A percentile compares a stretch with the other conserved stretches of the same genome.
These are phyloP conservation scores for Kodamaea leandrae DNA, from an alignment of 805 yeast genomes.

Conservation along the genomic window DNA sequence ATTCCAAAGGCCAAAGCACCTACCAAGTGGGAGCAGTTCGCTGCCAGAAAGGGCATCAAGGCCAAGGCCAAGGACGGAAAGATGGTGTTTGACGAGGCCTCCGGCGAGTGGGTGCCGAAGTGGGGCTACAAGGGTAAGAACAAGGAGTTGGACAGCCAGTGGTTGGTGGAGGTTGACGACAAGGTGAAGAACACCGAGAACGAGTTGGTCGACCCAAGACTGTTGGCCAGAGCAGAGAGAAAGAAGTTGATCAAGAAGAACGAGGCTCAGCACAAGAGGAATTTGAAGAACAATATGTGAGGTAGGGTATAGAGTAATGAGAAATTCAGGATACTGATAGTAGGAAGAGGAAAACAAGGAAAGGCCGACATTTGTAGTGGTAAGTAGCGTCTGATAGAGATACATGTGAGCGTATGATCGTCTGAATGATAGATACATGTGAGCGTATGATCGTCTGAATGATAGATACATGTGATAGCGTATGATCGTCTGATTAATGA, in stretches of 20 bases:
- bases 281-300: slow-evolving; percentile 43
- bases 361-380: too few species aligned
- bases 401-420: too few species aligned
- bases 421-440: not conserved
- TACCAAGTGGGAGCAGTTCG: slow-evolving; percentile 97
- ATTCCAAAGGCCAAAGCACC: slow-evolving; percentile 88
- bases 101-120: slow-evolving; percentile 94
- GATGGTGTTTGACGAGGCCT: slow-evolving; percentile 82
- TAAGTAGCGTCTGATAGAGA: too few species aligned
- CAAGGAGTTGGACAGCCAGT: slow-evolving; percentile 81
- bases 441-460: too few species aligned
- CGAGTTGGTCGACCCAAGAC: slow-evolving; percentile 85
- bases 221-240: slow-evolving; percentile 76
- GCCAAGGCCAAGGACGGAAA: slow-evolving; percentile 88
- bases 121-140: slow-evolving; percentile 98
- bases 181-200: slow-evolving; percentile 49
- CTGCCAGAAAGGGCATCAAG: slow-evolving; percentile 90
- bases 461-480: too few species aligned
- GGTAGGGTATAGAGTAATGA: not conserved
- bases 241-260: slow-evolving; percentile 83
- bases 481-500: not conserved
- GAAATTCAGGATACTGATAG: not conserved
- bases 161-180: slow-evolving; percentile 94
- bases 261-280: slow-evolving; percentile 79
- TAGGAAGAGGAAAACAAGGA: too few species aligned